A percentile compares a stretch with the other conserved stretches of the same genome.
phyloP scores from a whole-genome alignment of 768 basidiomycete genomes.

The Aureoboletus auriporus region DNA sequence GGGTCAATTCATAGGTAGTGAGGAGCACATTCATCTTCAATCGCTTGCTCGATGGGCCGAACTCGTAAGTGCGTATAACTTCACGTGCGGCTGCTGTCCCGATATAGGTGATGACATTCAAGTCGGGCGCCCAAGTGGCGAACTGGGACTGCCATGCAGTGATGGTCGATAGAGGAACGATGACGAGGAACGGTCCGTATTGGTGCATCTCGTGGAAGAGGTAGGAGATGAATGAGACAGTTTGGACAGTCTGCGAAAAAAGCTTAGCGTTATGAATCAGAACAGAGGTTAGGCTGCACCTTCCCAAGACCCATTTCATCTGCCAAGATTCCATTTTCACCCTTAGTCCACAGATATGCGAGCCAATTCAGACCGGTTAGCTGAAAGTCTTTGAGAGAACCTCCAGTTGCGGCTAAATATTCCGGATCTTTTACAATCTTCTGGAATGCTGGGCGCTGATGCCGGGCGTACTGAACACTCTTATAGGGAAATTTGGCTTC shows the following conservation, averaged over 20 bases:
- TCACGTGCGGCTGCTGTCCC: slow-evolving; percentile 85
- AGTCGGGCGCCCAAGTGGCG: slow-evolving; percentile 88
- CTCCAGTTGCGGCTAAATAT: slow-evolving; percentile 75
- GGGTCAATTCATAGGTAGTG: slow-evolving; percentile 94
- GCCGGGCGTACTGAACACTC: slow-evolving; percentile 61
- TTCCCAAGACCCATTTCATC: slow-evolving; percentile 99
- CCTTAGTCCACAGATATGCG: slow-evolving; percentile 92
- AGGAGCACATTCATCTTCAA: slow-evolving; percentile 96
- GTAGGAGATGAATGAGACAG: slow-evolving; percentile 90
- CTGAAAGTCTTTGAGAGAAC: slow-evolving; percentile 95
- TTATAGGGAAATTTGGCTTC: slow-evolving; percentile 84
- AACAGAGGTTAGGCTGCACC: slow-evolving; percentile 34
- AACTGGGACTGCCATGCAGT: slow-evolving; percentile 98
- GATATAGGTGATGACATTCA: slow-evolving; percentile 96
- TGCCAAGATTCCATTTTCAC: slow-evolving; percentile 94
- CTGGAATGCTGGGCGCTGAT: slow-evolving; percentile 71
- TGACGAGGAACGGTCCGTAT: slow-evolving; percentile 95
- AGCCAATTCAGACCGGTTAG: slow-evolving; percentile 98
- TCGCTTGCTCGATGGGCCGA: slow-evolving; percentile 82
- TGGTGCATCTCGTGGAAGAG: slow-evolving; percentile 90
- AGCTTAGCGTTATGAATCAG: slow-evolving; percentile 9
- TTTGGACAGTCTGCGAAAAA: slow-evolving; percentile 77
- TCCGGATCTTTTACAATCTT: slow-evolving; percentile 87
- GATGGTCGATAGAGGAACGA: slow-evolving; percentile 96
- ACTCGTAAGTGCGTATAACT: slow-evolving; percentile 90